Evolutionary conservation across 352 stramenopile genomes (phyloP).

Genomic region (Globisporangium irregulare): DNA sequence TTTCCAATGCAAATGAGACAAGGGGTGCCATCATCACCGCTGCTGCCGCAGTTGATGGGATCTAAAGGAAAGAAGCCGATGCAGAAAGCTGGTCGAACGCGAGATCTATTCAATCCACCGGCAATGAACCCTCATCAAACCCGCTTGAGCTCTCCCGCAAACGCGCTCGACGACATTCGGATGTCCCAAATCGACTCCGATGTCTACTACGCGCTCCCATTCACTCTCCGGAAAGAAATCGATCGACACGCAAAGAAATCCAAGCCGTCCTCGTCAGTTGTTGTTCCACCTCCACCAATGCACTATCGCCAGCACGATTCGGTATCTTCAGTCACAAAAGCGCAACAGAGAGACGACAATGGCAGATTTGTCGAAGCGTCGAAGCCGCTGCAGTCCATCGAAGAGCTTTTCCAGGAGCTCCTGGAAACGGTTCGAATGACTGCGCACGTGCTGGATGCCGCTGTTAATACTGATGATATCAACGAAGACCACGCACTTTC

Average conservation of each 20-base stretch:
- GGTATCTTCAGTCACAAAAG: slow-evolving; percentile 5
- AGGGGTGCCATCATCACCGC: too few relatives aligned
- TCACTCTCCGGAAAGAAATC: slow-evolving; percentile 67
- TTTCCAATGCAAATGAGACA: not conserved
- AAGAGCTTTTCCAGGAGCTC: slow-evolving; percentile 44
- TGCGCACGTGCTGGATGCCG: slow-evolving; percentile 19
- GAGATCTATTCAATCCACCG: slow-evolving; percentile 33
- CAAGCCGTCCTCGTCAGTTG: slow-evolving; percentile 2
- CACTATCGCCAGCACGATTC: not conserved
- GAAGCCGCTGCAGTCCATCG: slow-evolving; percentile 39
- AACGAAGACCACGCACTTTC: not conserved
- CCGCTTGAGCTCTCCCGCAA: slow-evolving; percentile 7
- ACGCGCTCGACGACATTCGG: slow-evolving; percentile 60
- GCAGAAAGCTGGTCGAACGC: slow-evolving; percentile 17
- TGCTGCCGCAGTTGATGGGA: not conserved
- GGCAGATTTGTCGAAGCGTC: not conserved
- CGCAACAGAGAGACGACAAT: slow-evolving; percentile 9
- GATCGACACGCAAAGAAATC: slow-evolving; percentile 58
- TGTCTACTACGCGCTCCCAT: slow-evolving; percentile 70
- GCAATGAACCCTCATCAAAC: slow-evolving; percentile 9
- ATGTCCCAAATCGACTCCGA: slow-evolving; percentile 80
- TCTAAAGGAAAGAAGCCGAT: slow-evolving; percentile 31
- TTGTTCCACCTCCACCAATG: slow-evolving; percentile 10
- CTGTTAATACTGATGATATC: not conserved
- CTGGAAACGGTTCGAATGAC: slow-evolving; percentile 5